These are phyloP conservation scores for Botrytis aclada DNA, from an alignment of 2,329 filamentous ascomycete genomes.

Conservation along the genomic window DNA sequence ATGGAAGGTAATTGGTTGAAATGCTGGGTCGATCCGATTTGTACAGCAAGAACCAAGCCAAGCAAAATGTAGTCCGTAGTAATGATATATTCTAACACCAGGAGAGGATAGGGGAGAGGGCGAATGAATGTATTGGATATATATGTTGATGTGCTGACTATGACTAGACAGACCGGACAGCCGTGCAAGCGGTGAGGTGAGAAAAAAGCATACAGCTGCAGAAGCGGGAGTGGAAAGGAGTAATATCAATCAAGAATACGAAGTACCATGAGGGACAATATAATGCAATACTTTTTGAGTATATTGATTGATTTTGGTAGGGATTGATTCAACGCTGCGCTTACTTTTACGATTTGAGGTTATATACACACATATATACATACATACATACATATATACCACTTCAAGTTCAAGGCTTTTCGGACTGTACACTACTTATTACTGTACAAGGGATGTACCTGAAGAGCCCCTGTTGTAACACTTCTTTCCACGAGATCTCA, in stretches of 20 bases:
- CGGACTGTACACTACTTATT: not conserved
- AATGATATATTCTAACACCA: not conserved
- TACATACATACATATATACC: not conserved
- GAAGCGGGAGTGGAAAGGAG: not conserved
- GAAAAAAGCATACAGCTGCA: not conserved
- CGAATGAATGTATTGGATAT: not conserved
- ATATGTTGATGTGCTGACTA: not conserved
- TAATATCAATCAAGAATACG: not conserved
- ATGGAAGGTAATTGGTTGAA: not conserved
- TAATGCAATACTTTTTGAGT: not conserved
- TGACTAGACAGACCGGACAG: not conserved
- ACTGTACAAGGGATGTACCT: not conserved
- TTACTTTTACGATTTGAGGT: not conserved
- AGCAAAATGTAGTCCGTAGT: conserved; percentile 1
- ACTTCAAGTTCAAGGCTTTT: not conserved
- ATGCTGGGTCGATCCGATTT: conserved; percentile 3
- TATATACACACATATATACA: not conserved
- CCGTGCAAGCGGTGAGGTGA: not conserved
- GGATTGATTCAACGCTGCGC: not conserved
- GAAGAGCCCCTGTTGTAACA: not conserved
- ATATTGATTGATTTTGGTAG: not conserved
- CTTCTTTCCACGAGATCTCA: not conserved
- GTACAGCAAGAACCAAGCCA: conserved; percentile 1
- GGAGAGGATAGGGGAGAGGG: not conserved
- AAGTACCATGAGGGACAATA: not conserved